Percentiles rank a stretch among this genome's conserved stretches.
These are phyloP conservation scores for Phellinidium pouzarii DNA, from an alignment of 1,284 basidiomycete genomes.

Conservation along the genomic window DNA sequence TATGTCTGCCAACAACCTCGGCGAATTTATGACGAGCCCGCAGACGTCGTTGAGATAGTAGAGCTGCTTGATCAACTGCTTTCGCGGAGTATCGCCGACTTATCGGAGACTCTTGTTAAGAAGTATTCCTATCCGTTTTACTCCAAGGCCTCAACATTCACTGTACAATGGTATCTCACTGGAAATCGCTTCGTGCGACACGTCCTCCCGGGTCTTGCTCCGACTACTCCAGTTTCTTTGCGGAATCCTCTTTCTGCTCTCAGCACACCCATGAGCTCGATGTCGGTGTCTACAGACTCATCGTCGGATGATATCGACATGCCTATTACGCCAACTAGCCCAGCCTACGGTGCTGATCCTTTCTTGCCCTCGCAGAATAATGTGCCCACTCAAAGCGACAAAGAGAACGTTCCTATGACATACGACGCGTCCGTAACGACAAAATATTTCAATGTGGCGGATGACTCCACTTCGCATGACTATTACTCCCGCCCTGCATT, in stretches of 20 bases:
- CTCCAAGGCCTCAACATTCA: conserved; percentile 87
- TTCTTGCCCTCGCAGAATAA: conserved; percentile 45
- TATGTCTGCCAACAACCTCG: conserved; percentile 77
- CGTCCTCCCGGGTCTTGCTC: conserved; percentile 41
- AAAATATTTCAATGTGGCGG: conserved; percentile 61
- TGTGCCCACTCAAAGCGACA: conserved; percentile 57
- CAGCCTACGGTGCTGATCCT: conserved; percentile 37
- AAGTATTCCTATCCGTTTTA: conserved; percentile 97
- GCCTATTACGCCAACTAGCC: conserved; percentile 72
- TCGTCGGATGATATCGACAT: conserved; percentile 59
- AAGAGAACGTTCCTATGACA: conserved; percentile 66
- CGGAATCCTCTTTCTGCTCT: conserved; percentile 41
- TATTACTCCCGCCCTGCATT: conserved; percentile 56
- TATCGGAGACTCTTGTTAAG: conserved; percentile 92
- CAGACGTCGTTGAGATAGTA: conserved; percentile 71
- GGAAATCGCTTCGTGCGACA: conserved; percentile 62
- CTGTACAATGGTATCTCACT: conserved; percentile 86
- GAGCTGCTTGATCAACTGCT: conserved; percentile 82
- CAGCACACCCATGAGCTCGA: conserved; percentile 66
- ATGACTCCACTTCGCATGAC: conserved; percentile 73
- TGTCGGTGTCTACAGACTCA: conserved; percentile 62
- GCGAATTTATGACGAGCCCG: conserved; percentile 73
- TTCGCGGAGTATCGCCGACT: conserved; percentile 77
- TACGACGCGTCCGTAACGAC: conserved; percentile 58
- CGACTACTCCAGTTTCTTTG: conserved; percentile 64